phyloP scores from a whole-genome alignment of 2,329 filamentous ascomycete genomes.

The Boeremia exigua region DNA sequence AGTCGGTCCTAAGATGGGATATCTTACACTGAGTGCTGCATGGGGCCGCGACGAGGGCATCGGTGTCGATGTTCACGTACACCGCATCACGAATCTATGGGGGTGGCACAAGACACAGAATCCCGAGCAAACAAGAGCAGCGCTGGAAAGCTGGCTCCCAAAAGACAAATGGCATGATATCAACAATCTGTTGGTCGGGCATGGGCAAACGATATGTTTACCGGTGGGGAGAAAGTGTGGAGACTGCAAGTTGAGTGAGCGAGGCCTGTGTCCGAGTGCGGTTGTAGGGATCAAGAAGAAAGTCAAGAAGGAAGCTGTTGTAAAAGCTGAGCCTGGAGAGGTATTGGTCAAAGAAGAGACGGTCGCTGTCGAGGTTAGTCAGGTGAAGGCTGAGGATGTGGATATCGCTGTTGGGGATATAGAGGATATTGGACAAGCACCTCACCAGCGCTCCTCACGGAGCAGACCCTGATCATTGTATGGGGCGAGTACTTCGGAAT shows the following conservation, averaged over 20 bases:
- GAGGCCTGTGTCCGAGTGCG: conserved; percentile 71
- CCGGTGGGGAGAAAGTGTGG: conserved; percentile 82
- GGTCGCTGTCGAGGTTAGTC: conserved; percentile 18
- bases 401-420: conserved; percentile 36
- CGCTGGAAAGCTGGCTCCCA: conserved; percentile 83
- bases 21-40: conserved; percentile 81
- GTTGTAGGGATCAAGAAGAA: conserved; percentile 58
- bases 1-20: conserved; percentile 94
- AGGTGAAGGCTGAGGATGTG: conserved; percentile 38
- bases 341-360: conserved; percentile 26
- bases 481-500: not conserved
- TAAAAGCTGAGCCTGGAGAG: conserved; percentile 47
- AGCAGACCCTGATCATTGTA: not conserved
- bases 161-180: conserved; percentile 89
- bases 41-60: conserved; percentile 77
- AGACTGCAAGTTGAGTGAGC: conserved; percentile 79
- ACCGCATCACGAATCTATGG: conserved; percentile 93
- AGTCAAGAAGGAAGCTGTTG: conserved; percentile 52
- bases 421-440: conserved; percentile 38
- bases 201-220: conserved; percentile 85
- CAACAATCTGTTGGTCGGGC: conserved; percentile 84
- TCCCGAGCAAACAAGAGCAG: conserved; percentile 80
- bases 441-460: not conserved
- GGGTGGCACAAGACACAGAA: conserved; percentile 83
- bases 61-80: conserved; percentile 93